Conservation (phyloP, 75 land plant species). For the Sequoiadendron giganteum region DNA sequence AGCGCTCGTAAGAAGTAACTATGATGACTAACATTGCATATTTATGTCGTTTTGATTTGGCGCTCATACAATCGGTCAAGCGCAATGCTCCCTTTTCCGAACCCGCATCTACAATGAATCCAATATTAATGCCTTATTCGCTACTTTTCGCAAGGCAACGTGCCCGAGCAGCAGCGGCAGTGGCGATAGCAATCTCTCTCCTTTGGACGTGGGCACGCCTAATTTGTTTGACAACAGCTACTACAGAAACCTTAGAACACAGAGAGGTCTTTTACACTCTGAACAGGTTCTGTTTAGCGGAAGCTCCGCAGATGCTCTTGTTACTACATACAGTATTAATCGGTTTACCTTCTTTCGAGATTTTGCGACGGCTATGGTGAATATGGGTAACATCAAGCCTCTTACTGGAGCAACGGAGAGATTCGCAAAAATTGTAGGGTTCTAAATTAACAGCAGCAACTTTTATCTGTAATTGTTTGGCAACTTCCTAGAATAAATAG, state of each 20-base stretch:
- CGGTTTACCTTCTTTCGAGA: background rate
- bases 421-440: background rate
- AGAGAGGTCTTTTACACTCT: background rate
- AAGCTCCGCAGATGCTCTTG: background rate
- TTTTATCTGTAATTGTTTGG: too few species aligned
- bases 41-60: constrained; percentile 12
- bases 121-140: constrained; percentile 22
- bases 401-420: background rate
- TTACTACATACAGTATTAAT: background rate
- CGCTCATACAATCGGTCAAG: constrained; percentile 38
- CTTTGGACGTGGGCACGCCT: background rate
- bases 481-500: too few species aligned
- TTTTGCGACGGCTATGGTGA: constrained; percentile 1
- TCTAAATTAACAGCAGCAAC: too few species aligned
- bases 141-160: constrained; percentile 10
- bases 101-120: constrained; percentile 24
- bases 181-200: constrained; percentile 19
- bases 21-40: too few species aligned
- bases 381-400: constrained; percentile 9
- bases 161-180: constrained; percentile 27
- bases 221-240: background rate
- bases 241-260: background rate
- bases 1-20: too few species aligned
- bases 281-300: background rate
- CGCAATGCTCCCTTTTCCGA: constrained; percentile 20